Base-by-base conservation (phyloP, 208 protist genomes). In the Leishmania guyanensis region DNA sequence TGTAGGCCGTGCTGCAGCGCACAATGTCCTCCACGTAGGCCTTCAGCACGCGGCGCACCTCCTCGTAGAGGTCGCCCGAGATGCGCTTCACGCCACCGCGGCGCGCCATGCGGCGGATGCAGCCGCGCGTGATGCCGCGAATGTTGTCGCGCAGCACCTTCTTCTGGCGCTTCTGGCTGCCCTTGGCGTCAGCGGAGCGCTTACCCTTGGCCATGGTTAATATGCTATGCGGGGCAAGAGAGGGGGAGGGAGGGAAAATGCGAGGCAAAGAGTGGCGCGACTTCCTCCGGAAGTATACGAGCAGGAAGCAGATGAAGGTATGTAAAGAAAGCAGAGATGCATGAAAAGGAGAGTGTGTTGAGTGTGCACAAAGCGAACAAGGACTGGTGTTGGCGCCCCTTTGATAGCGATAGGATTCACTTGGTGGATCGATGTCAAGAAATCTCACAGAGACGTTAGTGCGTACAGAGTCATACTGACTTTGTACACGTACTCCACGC, bases 61-160 rank as follows among this genome's bases (percentile, higher is more conserved):
- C 90, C 75, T 93, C 87, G 88, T 93, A 91, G 70, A 91, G 85
- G 77, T 90, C 87, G 70, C 83, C 84, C 56, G 86, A 91, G 90
- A 98, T 98, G 83, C 96, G 92, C 89, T 97, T 97, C 81, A 98
- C 94, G 80, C 96, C 96, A 84, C 96, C 96, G 89, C 96, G 89
- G 88, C 96, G 92, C 71, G 96, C 96, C 66, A 98, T 87, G 87
- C 96, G 92, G 88, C 94, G 91, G 81, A 98, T 95, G 68, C 93
- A 92, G 75, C 92, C 93, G 77, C 91, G 91, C 53, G 91, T 96
- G 86, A 96, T 95, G 86, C 91, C 92, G 83, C 85, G 89, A 77
- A 97, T 94, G 88, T 93, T 94, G 84, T 97, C 94, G 85, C 94
- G 91, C 51, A 96, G 85, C 77, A 94, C 89, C 88, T 96, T 95